phyloP scores from a whole-genome alignment of 2,329 filamentous ascomycete species.

The Ceratocystiopsis brevicomis region DNA sequence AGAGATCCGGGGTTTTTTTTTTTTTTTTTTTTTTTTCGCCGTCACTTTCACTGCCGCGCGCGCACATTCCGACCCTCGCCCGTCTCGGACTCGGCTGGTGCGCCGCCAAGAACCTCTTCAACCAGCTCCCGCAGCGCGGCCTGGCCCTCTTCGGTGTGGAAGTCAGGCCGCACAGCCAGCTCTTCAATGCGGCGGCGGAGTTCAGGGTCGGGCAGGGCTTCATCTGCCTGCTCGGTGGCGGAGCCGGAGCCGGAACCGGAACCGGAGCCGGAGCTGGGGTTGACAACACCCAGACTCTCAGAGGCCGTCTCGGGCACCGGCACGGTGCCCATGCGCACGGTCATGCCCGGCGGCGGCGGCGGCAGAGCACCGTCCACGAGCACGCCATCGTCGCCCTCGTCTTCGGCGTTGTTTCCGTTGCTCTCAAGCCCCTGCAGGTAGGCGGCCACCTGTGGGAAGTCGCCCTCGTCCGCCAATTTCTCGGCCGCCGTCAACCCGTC shows the following conservation, averaged over 20 bases:
- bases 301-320: constrained; percentile 16
- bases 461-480: constrained; percentile 60
- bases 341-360: constrained; percentile 55
- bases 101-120: constrained; percentile 46
- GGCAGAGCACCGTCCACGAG: constrained; percentile 24
- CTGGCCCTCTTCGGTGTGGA: constrained; percentile 65
- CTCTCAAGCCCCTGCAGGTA: constrained; percentile 37
- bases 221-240: constrained; percentile 21
- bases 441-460: constrained; percentile 54
- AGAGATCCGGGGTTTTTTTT: no score
- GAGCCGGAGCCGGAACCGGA: not conserved
- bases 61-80: constrained; percentile 44
- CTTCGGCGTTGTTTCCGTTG: not conserved
- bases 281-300: constrained; percentile 21
- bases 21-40: not conserved
- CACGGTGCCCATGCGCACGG: constrained; percentile 61
- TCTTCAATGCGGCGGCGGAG: constrained; percentile 78
- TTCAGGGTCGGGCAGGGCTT: constrained; percentile 53
- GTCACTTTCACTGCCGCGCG: constrained; percentile 35
- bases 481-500: constrained; percentile 68
- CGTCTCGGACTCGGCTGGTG: no score
- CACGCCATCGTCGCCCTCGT: constrained; percentile 11
- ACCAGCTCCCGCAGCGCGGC: constrained; percentile 60
- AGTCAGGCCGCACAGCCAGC: constrained; percentile 65
- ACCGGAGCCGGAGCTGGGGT: not conserved